Evolutionary conservation across 371 early-diverging fungal species (phyloP).

Genomic region (Rhizomucor pusillus): DNA sequence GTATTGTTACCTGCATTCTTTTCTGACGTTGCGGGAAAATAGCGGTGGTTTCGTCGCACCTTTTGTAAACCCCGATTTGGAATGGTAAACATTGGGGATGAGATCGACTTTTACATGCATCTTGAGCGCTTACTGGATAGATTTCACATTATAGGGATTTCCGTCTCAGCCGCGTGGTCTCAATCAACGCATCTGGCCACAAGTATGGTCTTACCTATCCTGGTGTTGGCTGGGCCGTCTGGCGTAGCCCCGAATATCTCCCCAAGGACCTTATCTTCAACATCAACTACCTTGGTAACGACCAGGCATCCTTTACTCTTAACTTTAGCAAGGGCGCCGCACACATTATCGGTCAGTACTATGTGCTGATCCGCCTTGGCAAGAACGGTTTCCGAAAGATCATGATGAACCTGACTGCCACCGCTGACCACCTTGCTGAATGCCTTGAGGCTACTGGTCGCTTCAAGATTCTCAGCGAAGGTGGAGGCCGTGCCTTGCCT

Average conservation of each 20-base stretch:
- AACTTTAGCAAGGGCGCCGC: slow-evolving; percentile 68
- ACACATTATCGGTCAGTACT: slow-evolving; percentile 68
- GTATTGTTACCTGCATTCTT: background rate
- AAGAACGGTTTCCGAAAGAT: slow-evolving; percentile 56
- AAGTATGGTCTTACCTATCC: slow-evolving; percentile 75
- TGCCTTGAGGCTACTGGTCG: slow-evolving; percentile 52
- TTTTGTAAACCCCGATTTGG: slow-evolving; percentile 67
- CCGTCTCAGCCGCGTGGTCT: slow-evolving; percentile 61
- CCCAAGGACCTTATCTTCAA: slow-evolving; percentile 69
- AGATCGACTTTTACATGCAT: background rate
- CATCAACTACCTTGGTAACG: slow-evolving; percentile 60
- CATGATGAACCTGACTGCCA: slow-evolving; percentile 47
- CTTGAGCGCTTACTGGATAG: background rate
- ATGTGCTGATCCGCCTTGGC: slow-evolving; percentile 65
- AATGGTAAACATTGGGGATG: slow-evolving; percentile 53
- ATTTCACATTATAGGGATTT: slow-evolving; percentile 48
- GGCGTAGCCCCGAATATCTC: slow-evolving; percentile 57
- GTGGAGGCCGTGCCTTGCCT: slow-evolving; percentile 53
- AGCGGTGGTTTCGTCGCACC: slow-evolving; percentile 81
- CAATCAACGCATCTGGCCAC: slow-evolving; percentile 75
- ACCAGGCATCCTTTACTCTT: slow-evolving; percentile 68
- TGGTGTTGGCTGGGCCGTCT: slow-evolving; percentile 69
- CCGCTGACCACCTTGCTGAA: slow-evolving; percentile 53
- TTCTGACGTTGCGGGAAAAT: background rate
- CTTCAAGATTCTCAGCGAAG: slow-evolving; percentile 55